Base-by-base conservation (phyloP, 2,329 filamentous ascomycete genomes). In the Teratosphaeria zuluensis region DNA sequence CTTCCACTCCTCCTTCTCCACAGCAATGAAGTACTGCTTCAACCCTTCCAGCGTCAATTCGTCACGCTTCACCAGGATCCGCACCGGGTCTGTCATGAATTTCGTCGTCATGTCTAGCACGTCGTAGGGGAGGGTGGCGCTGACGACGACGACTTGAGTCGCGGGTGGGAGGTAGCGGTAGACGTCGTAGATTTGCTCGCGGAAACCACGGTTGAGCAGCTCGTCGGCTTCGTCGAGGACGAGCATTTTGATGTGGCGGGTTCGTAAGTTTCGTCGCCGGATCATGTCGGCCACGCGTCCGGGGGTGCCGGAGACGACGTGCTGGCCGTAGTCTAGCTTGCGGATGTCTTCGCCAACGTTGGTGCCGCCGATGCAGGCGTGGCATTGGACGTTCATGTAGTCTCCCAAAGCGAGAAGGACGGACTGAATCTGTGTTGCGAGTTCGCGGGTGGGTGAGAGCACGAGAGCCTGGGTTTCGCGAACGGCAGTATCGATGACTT, bases 1-100 rank as follows among this genome's bases (percentile, higher is more conserved):
- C 76, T 99, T 99, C 94, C 94, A 99, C 74, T 97, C 94, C 75
- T 99, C 94, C 80, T 96, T 97, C 77, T 99, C 94, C 21, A 97
- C 94, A 1, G 94, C 94, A 69, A 99, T 97, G 74, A 96, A 99
- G 80, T 96, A 99, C 75, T 99, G 94, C 80, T 97, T 97, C 56
- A 99, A 81, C 59, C 94, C 94, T 77, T 97, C 94, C 55, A 99
- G 84, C 1, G 94, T 99, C 80, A 99, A 79, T 75, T 99, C 94
- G 76, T 97, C 94, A 86, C 92, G 92, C 85, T 97, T 96, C 74
- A 97, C 92, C 30, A 97, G 83, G 70, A 97, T 95, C 65, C 92
- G 88, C 53, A 96, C 92, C 0, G 92, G 92, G 69, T 97, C 92
- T 30, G 90, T 96, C 94, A 99, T 99, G 82, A 99, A 99, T 76